Conservation (phyloP, 768 basidiomycete species). For the Lentinula lateritia region DNA sequence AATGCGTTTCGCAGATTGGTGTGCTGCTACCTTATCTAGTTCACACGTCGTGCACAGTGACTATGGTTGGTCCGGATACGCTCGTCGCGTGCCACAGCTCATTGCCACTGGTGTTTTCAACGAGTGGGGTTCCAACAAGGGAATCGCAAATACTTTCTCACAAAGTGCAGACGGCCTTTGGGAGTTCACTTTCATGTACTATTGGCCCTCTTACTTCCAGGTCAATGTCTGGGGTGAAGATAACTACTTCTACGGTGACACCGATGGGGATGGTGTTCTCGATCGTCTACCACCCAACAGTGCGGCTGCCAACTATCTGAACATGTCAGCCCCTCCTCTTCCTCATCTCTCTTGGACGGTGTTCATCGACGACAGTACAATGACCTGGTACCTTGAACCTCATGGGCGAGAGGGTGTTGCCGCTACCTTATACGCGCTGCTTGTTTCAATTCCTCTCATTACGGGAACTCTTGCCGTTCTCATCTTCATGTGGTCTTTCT, state of each 20-base stretch:
- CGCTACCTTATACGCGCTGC: slow-evolving; percentile 83
- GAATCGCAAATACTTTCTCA: slow-evolving; percentile 65
- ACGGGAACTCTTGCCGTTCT: slow-evolving; percentile 82
- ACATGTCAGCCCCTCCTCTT: slow-evolving; percentile 85
- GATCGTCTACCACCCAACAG: slow-evolving; percentile 91
- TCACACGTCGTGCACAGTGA: slow-evolving; percentile 77
- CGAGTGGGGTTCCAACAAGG: slow-evolving; percentile 86
- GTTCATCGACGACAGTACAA: slow-evolving; percentile 67
- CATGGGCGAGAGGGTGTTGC: slow-evolving; percentile 79
- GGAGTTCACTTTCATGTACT: slow-evolving; percentile 85
- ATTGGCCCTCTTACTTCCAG: slow-evolving; percentile 88
- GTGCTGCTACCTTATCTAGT: slow-evolving; percentile 53
- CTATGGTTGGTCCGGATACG: slow-evolving; percentile 42
- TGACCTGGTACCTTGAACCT: slow-evolving; percentile 77
- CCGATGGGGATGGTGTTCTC: slow-evolving; percentile 81
- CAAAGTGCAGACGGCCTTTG: slow-evolving; percentile 62
- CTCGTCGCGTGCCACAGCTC: slow-evolving; percentile 81
- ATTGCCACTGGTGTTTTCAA: slow-evolving; percentile 89
- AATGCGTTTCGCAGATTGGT: slow-evolving; percentile 60
- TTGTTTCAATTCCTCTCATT: slow-evolving; percentile 77
- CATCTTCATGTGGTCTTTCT: slow-evolving; percentile 95
- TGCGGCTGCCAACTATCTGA: slow-evolving; percentile 79
- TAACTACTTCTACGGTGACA: slow-evolving; percentile 89
- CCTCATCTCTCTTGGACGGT: slow-evolving; percentile 90
- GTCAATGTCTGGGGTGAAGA: slow-evolving; percentile 90